A percentile compares a stretch with the other conserved stretches of the same genome.
Conservation (phyloP, 2,329 filamentous ascomycete species). For the Hypomyces perniciosus region DNA sequence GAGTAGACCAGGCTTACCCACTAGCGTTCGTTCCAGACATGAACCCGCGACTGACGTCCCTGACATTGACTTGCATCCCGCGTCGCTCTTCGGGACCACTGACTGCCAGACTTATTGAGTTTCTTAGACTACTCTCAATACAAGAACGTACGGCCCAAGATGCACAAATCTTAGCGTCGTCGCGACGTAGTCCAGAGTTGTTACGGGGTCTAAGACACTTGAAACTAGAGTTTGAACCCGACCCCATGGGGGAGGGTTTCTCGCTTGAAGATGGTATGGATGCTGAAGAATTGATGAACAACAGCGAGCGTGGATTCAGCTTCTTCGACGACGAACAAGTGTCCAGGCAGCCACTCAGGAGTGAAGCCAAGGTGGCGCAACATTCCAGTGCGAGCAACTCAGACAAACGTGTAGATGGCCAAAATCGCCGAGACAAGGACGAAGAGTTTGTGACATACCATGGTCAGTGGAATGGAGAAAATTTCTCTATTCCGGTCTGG, state of each 20-base stretch:
- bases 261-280: conserved; percentile 31
- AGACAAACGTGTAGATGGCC: not conserved
- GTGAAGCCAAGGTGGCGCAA: not conserved
- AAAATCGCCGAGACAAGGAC: not conserved
- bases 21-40: conserved; percentile 46
- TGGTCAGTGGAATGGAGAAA: conserved; percentile 22
- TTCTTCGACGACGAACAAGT: conserved; percentile 35
- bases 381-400: conserved; percentile 8
- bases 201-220: conserved; percentile 49
- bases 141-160: conserved; percentile 45
- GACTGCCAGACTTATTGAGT: conserved; percentile 39
- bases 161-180: conserved; percentile 16
- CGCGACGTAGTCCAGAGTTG: conserved; percentile 35
- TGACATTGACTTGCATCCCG: conserved; percentile 51
- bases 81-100: conserved; percentile 46
- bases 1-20: conserved; percentile 42
- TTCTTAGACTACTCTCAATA: conserved; percentile 39
- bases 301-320: conserved; percentile 35
- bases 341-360: not conserved
- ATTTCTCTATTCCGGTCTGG: conserved; percentile 36
- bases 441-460: conserved; percentile 20
- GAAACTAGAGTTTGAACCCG: conserved; percentile 47
- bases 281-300: conserved; percentile 37
- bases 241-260: conserved; percentile 32
- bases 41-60: conserved; percentile 47